Conservation (phyloP, 1,284 basidiomycete species). For the Trichosporon inkin region DNA sequence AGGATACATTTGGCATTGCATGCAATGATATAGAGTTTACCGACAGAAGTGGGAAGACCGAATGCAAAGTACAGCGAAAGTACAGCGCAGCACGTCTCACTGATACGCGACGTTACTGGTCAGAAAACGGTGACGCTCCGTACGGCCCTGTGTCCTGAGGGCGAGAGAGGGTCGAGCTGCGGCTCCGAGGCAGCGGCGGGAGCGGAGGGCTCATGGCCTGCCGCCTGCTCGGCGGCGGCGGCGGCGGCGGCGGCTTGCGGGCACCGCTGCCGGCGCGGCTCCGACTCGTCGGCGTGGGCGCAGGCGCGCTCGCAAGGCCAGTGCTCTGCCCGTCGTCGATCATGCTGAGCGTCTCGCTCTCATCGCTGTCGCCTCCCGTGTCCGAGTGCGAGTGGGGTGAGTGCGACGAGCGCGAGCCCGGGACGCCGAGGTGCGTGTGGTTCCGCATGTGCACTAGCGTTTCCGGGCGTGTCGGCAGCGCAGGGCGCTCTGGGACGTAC, state of each 20-base stretch:
- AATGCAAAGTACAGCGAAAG: not conserved
- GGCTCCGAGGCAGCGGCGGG: not conserved
- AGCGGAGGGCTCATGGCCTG: conserved; percentile 30
- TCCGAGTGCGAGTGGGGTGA: conserved; percentile 24
- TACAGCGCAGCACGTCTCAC: not conserved
- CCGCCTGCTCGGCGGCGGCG: conserved; percentile 53
- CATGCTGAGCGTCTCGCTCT: conserved; percentile 9
- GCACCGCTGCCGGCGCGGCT: conserved; percentile 51
- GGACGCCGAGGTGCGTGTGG: conserved; percentile 3
- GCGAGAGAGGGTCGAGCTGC: not conserved
- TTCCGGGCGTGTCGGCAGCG: conserved; percentile 33
- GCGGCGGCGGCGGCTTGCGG: conserved; percentile 53
- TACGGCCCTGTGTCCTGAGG: not conserved
- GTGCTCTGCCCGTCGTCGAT: conserved; percentile 16
- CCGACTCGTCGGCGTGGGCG: conserved; percentile 32
- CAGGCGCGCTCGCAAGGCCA: conserved; percentile 11
- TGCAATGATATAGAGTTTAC: conserved; percentile 6
- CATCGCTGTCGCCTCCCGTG: conserved; percentile 28
- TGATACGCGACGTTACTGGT: not conserved
- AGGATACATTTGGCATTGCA: conserved; percentile 11
- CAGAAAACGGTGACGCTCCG: conserved; percentile 2
- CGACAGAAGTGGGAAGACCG: not conserved
- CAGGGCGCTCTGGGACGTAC: conserved; percentile 36
- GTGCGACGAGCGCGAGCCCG: conserved; percentile 2
- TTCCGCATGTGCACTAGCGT: conserved; percentile 11